A percentile compares a stretch with the other conserved stretches of the same genome.
Evolutionary conservation across 2,329 filamentous ascomycete genomes (phyloP).

Genomic region (Aspergillus nomiae): DNA sequence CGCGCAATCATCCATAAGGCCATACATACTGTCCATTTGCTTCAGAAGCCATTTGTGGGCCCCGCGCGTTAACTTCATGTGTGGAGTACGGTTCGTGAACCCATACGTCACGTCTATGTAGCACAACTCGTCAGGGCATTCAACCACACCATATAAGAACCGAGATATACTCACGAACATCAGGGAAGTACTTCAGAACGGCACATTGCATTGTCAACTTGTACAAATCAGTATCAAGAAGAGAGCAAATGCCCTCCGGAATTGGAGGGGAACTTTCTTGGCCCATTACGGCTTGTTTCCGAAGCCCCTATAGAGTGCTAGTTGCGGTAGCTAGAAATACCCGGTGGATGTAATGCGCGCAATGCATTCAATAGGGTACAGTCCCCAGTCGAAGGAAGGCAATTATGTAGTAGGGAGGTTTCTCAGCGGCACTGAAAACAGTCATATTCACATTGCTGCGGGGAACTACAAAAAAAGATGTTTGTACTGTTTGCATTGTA

Average conservation of each 20-base stretch:
- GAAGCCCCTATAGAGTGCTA: not conserved
- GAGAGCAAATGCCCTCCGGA: constrained; percentile 75
- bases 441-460: not conserved
- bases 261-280: constrained; percentile 27
- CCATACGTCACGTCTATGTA: constrained; percentile 74
- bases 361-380: not conserved
- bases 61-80: constrained; percentile 83
- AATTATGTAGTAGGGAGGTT: constrained; percentile 1
- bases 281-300: constrained; percentile 25
- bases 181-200: constrained; percentile 86
- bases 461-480: constrained; percentile 12
- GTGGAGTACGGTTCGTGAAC: constrained; percentile 92
- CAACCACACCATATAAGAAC: not conserved
- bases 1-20: not conserved
- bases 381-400: not conserved
- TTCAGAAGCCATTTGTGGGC: constrained; percentile 83
- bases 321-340: not conserved
- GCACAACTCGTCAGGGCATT: constrained; percentile 8
- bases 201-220: constrained; percentile 99
- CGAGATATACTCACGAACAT: constrained; percentile 50
- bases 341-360: too few species aligned
- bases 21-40: constrained; percentile 72
- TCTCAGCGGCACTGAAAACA: constrained; percentile 5
- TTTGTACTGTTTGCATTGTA: constrained; percentile 26
- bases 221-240: constrained; percentile 84